Conservation (phyloP, 1,284 basidiomycete species). For the Trichosporon faecale region DNA sequence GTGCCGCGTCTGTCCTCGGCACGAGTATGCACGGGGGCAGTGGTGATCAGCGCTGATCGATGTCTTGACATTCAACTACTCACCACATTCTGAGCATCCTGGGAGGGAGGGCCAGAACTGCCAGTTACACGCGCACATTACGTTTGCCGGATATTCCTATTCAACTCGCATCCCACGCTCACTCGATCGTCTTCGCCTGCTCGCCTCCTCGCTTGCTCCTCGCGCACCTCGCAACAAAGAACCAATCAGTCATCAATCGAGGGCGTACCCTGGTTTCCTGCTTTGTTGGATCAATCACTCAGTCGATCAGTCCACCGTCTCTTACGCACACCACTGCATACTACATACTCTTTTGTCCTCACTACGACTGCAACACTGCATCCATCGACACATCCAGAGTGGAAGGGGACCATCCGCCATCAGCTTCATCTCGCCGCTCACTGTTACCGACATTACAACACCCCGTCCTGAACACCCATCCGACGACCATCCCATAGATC, state of each 20-base stretch:
- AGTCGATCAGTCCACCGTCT: neutral
- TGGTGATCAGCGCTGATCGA: too few species aligned
- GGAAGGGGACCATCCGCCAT: conserved; percentile 1
- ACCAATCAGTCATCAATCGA: neutral
- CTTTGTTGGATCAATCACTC: neutral
- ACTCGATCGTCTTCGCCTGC: neutral
- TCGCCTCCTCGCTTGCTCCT: too few species aligned
- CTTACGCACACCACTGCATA: neutral
- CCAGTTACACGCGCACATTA: neutral
- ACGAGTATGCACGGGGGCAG: too few species aligned
- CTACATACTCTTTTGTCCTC: neutral
- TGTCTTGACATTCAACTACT: neutral
- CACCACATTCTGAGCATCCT: neutral
- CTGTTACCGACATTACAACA: neutral
- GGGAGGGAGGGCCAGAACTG: neutral
- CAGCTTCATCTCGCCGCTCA: neutral
- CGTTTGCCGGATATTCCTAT: neutral
- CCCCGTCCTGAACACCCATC: neutral
- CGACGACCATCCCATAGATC: neutral
- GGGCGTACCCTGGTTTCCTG: neutral
- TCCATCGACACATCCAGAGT: neutral
- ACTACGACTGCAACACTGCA: neutral
- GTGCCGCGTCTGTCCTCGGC: too few species aligned
- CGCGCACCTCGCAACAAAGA: neutral
- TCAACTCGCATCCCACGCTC: neutral